Conservation (phyloP, 2,329 filamentous ascomycete species). For the Esteya vermicola region DNA sequence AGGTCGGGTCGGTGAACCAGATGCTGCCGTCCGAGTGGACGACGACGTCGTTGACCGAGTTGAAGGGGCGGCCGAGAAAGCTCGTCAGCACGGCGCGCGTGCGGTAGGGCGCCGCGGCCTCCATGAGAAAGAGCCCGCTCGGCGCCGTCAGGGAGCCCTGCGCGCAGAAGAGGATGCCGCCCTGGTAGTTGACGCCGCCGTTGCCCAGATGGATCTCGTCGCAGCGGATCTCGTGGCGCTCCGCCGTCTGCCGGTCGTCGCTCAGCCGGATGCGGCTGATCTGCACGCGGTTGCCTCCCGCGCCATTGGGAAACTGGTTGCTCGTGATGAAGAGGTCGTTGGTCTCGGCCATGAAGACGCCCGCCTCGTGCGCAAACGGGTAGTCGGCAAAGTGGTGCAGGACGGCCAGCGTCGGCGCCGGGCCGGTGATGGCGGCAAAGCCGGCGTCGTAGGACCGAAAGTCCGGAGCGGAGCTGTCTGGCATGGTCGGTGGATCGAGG, state of each 20-base stretch:
- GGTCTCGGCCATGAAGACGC: slow-evolving; percentile 5
- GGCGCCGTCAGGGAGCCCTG: slow-evolving; percentile 10
- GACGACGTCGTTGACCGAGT: slow-evolving; percentile 28
- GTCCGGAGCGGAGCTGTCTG: no score
- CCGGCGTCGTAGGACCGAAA: no score
- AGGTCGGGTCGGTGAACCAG: slow-evolving; percentile 34
- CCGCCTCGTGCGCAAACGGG: slow-evolving; percentile 9
- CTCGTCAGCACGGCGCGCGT: slow-evolving; percentile 22
- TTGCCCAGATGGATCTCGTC: slow-evolving; percentile 5
- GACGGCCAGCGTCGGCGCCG: no score
- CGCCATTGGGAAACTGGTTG: slow-evolving; percentile 1
- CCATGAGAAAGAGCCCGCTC: slow-evolving; percentile 24
- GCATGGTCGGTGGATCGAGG: no score
- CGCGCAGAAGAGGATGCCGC: slow-evolving; percentile 12
- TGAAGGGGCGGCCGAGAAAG: slow-evolving; percentile 30
- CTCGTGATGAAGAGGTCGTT: slow-evolving; percentile 7
- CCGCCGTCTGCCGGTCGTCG: neutral
- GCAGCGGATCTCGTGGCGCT: slow-evolving; percentile 2
- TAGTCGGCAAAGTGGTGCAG: no score
- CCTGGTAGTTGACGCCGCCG: slow-evolving; percentile 25
- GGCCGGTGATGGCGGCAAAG: no score
- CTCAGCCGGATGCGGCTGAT: slow-evolving; percentile 1
- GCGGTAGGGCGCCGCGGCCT: slow-evolving; percentile 15
- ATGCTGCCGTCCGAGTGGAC: slow-evolving; percentile 22
- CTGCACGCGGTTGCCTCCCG: slow-evolving; percentile 2